Percentiles rank a stretch among this genome's conserved stretches.
These are phyloP conservation scores for Mangifera indica DNA, from an alignment of 345 rosid species.

Conservation along the genomic window DNA sequence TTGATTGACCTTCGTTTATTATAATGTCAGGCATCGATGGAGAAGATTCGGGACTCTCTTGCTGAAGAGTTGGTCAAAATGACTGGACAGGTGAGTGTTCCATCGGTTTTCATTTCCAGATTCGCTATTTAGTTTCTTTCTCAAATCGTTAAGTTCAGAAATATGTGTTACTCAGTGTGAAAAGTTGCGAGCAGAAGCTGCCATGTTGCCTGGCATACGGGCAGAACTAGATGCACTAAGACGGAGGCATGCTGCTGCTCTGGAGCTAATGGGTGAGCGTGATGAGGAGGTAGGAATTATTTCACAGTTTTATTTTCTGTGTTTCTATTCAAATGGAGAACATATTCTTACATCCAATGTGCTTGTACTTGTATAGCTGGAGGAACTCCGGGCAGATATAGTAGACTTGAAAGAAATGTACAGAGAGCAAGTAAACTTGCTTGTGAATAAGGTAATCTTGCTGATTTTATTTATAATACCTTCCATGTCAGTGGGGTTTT, in stretches of 20 bases:
- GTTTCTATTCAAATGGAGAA: background rate
- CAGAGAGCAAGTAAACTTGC: slow-evolving; percentile 98
- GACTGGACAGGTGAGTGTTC: slow-evolving; percentile 74
- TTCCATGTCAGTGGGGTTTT: background rate
- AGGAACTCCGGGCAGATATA: slow-evolving; percentile 96
- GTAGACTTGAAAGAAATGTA: slow-evolving; percentile 99
- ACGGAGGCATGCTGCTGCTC: slow-evolving; percentile 89
- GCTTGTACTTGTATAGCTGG: slow-evolving; percentile 59
- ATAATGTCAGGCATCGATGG: slow-evolving; percentile 73
- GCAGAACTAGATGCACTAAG: slow-evolving; percentile 96
- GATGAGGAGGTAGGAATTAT: slow-evolving; percentile 82
- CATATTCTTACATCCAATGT: slow-evolving; percentile 17
- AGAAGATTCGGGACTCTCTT: slow-evolving; percentile 92
- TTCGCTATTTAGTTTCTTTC: background rate
- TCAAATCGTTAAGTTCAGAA: slow-evolving; percentile 15
- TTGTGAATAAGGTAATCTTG: slow-evolving; percentile 81
- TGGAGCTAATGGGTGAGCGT: slow-evolving; percentile 99
- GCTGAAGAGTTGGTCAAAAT: slow-evolving; percentile 95
- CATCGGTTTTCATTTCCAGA: background rate
- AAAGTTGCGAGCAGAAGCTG: slow-evolving; percentile 72
- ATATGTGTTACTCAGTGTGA: slow-evolving; percentile 67
- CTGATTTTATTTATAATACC: background rate
- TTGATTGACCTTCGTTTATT: slow-evolving; percentile 8
- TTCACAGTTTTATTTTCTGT: background rate
- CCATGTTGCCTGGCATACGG: slow-evolving; percentile 64